Evolutionary conservation across 306 rosid genomes (phyloP), one percentile per base, ranked within the genome.

Genomic region (Prunus mira): DNA sequence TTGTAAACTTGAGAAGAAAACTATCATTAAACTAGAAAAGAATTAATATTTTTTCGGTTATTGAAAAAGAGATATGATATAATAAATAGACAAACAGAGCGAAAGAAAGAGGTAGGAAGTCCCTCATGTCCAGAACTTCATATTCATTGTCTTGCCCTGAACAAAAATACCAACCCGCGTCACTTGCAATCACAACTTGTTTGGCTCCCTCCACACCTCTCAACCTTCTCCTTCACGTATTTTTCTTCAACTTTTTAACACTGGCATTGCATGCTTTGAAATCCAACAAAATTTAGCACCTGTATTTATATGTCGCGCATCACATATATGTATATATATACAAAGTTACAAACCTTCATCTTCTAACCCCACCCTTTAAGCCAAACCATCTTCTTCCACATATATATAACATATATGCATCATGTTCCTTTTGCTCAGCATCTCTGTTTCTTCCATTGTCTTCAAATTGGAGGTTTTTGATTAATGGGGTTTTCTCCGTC

Each of bases 191-290:
- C 57, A 17, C 84, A 77, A 67, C 79, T 77, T 32, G 64, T 64
- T 32, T 67, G 51, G 66, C 61, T 82, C 71, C 45, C 20, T 64
- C 47, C 7, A 38, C 9, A 38, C 9, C 72, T 45, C 41, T 51
- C 54, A 30, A 25, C 46, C 65, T 54, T 27, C 43, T 70, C 47
- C 54, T 46, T 73, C 56, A 46, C 32, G 69, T 79, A 73, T 70
- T 57, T 74, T 78, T 61, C 77, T 77, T 72, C 68, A 61, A 55
- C 79, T 79, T 81, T 12, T 71, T 78, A 38, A 22, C 12, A 6
- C 2, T 25, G 70, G 81, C 19, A 45, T 55, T 81, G 87, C 87
- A 84, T 81, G 86, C 82, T 77, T 79, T 78, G 73, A 85, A 87
- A 85, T 87, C 78, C 38, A 65, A 71, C 60, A 41, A 73, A 65